These are phyloP conservation scores for Penicillium coffeae DNA, from an alignment of 495 filamentous ascomycete genomes.

Conservation along the genomic window DNA sequence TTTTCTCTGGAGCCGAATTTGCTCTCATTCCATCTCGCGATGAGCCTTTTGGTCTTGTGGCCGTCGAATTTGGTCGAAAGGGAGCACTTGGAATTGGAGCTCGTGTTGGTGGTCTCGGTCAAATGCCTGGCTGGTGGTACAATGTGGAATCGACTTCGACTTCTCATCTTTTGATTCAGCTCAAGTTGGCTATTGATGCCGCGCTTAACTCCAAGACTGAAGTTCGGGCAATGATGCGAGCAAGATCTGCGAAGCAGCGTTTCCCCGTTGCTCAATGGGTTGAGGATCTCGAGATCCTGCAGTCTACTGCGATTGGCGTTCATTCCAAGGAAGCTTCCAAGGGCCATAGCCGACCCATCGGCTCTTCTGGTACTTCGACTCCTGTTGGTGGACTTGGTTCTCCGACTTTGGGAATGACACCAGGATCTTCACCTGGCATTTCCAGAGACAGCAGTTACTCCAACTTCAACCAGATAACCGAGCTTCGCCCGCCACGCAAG, in stretches of 20 bases:
- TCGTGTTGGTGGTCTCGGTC: conserved; percentile 60
- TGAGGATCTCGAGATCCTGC: conserved; percentile 58
- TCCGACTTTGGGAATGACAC: conserved; percentile 19
- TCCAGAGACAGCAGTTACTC: conserved; percentile 25
- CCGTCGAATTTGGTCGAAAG: conserved; percentile 76
- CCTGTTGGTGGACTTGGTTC: conserved; percentile 27
- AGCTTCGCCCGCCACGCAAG: conserved; percentile 44
- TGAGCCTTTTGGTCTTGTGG: conserved; percentile 75
- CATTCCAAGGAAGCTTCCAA: conserved; percentile 38
- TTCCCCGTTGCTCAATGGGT: conserved; percentile 72
- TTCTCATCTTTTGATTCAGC: conserved; percentile 66
- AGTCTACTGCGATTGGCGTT: conserved; percentile 50
- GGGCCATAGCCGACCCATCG: conserved; percentile 19
- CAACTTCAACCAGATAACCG: conserved; percentile 39
- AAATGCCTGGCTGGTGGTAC: conserved; percentile 76
- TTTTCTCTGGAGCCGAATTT: conserved; percentile 77
- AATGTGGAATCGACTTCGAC: conserved; percentile 66
- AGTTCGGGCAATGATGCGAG: conserved; percentile 64
- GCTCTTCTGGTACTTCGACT: conserved; percentile 35
- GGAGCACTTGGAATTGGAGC: conserved; percentile 73
- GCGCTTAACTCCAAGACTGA: conserved; percentile 59
- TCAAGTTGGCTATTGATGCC: conserved; percentile 64
- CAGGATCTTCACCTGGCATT: conserved; percentile 42
- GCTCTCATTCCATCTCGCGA: conserved; percentile 75
- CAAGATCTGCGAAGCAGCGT: conserved; percentile 67